Evolutionary conservation across 2,329 filamentous ascomycete species (phyloP).

Genomic region (Lecanicillium sp.): DNA sequence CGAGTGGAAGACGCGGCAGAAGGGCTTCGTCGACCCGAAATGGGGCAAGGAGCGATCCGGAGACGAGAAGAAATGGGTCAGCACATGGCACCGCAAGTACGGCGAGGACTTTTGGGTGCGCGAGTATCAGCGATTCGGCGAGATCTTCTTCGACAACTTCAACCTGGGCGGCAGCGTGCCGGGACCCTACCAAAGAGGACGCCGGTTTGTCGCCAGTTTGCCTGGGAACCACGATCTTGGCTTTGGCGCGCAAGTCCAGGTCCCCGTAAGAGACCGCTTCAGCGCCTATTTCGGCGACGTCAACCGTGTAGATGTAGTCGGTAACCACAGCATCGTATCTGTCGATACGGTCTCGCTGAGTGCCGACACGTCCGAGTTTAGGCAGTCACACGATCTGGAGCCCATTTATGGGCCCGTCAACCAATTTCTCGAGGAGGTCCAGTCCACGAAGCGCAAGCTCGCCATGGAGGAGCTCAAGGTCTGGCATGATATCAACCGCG

Average conservation of each 20-base stretch:
- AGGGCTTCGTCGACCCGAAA: slow-evolving; percentile 51
- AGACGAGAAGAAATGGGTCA: slow-evolving; percentile 48
- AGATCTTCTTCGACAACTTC: slow-evolving; percentile 74
- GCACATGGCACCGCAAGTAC: slow-evolving; percentile 68
- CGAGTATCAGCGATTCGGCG: slow-evolving; percentile 81
- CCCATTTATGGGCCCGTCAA: slow-evolving; percentile 70
- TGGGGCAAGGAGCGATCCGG: slow-evolving; percentile 49
- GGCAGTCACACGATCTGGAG: slow-evolving; percentile 44
- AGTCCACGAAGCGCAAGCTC: slow-evolving; percentile 58
- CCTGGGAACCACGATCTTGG: slow-evolving; percentile 95
- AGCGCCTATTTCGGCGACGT: slow-evolving; percentile 81
- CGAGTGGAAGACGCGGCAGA: slow-evolving; percentile 77
- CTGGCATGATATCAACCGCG: slow-evolving; percentile 54
- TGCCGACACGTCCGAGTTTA: slow-evolving; percentile 53
- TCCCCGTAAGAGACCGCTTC: slow-evolving; percentile 76
- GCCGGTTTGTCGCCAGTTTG: slow-evolving; percentile 76
- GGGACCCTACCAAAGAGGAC: slow-evolving; percentile 55
- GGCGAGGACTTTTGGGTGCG: slow-evolving; percentile 77
- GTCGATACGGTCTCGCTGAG: slow-evolving; percentile 85
- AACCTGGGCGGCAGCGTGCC: slow-evolving; percentile 49
- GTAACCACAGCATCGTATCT: slow-evolving; percentile 92
- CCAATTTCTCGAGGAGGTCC: slow-evolving; percentile 66
- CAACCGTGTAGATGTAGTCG: slow-evolving; percentile 87
- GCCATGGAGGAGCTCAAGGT: slow-evolving; percentile 62
- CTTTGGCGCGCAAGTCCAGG: slow-evolving; percentile 78